Evolutionary conservation across 768 basidiomycete genomes (phyloP).

Genomic region (Boletus tomentosulus): DNA sequence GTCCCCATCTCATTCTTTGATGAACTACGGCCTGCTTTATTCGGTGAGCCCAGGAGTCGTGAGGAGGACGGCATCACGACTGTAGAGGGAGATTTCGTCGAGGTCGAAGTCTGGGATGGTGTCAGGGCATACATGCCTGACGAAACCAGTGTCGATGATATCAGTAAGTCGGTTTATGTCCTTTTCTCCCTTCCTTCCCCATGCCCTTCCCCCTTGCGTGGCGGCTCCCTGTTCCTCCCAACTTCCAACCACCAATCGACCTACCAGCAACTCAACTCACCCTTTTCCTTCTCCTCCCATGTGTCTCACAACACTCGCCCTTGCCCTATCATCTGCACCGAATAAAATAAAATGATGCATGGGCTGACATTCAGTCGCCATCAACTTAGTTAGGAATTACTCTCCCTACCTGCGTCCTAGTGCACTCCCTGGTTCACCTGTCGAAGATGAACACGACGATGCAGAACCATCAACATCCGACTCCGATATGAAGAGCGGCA

Average conservation of each 20-base stretch:
- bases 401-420: conserved; percentile 67
- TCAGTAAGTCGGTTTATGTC: conserved; percentile 61
- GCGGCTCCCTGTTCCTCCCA: conserved; percentile 13
- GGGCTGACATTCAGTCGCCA: conserved; percentile 78
- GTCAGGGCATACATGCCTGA: conserved; percentile 66
- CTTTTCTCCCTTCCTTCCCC: conserved; percentile 15
- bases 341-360: conserved; percentile 25
- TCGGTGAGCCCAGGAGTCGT: conserved; percentile 24
- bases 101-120: conserved; percentile 70
- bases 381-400: conserved; percentile 89
- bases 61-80: neutral
- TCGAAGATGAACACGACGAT: conserved; percentile 4
- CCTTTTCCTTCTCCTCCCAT: conserved; percentile 24
- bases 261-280: conserved; percentile 22
- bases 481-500: conserved; percentile 43
- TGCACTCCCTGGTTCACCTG: conserved; percentile 13
- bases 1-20: conserved; percentile 78
- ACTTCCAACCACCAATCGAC: conserved; percentile 28
- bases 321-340: conserved; percentile 20
- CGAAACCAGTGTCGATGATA: conserved; percentile 71
- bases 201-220: conserved; percentile 9
- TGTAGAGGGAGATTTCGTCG: conserved; percentile 36
- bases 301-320: conserved; percentile 30
- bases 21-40: conserved; percentile 64
- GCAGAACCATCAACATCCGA: conserved; percentile 1